Evolutionary conservation across 2,329 filamentous ascomycete genomes (phyloP), one percentile per base, ranked within the genome.

Genomic region (Ceratocystis colombiana): DNA sequence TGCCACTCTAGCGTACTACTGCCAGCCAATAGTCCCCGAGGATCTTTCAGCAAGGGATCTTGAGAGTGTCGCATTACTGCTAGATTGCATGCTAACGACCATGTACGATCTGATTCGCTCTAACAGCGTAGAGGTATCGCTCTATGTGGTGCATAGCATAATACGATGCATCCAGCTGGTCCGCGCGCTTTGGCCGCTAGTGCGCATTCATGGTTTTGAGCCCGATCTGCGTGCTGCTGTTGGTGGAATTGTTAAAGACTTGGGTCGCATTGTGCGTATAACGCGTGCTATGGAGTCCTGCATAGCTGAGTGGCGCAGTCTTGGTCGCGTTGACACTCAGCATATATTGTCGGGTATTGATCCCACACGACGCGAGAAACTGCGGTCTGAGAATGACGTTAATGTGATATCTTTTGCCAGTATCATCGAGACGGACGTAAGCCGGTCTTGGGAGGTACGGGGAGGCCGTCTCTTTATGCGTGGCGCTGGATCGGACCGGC

Each of bases 1-100:
- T 33, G 80, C 79, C 1, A 67, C 83, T 7, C 71, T 73, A 33
- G 69, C 71, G 12, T 70, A 76, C 30, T 62, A 30, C 17, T 15
- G 17, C 17, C 37, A 63, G 15, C 59, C 63, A 7, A 20, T 37
- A n/a, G 22, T 66, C 33, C 64, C 67, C 3, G 41, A 22, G 12
- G 67, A 68, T 25, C 33, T 68, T 7, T 48, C 64, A 3, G 25
- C 45, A 5, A 33, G 28, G 8, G 48, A 66, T 28, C 30, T 65
- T 10, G n/a, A 63, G 17, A 22, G 20, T 17, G 6, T 68, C 20
- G 25, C 15, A 4, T 37, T 12, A n/a, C 44, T 64, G 1, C n/a
- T 68, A 1, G 50, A 57, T 1, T 45, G 10, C 28, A 25, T 64
- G 12, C 15, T 66, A n/a, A 61, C 67, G 20, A 44, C 50, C 8